phyloP scores from a whole-genome alignment of 2,329 filamentous ascomycete genomes.

The Aspergillus tanneri region DNA sequence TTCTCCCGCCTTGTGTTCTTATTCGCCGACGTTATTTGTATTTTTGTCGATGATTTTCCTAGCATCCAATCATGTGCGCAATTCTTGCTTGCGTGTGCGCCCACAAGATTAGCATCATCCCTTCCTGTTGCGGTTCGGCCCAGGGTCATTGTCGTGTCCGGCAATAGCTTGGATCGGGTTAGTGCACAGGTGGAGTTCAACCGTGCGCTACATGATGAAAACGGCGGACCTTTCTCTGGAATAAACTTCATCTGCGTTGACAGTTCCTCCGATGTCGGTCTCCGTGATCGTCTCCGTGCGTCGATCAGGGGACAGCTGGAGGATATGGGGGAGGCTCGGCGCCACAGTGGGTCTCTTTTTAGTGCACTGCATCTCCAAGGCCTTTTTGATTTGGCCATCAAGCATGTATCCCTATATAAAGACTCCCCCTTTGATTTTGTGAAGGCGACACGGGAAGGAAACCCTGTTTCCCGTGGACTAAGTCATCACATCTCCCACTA shows the following conservation, averaged over 20 bases:
- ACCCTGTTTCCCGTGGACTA: slow-evolving; percentile 3
- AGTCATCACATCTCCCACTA: slow-evolving; percentile 14
- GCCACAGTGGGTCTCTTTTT: neutral
- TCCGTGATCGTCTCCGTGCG: neutral
- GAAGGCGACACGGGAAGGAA: slow-evolving; percentile 10
- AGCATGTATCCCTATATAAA: neutral
- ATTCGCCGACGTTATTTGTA: slow-evolving; percentile 24
- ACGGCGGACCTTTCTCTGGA: neutral
- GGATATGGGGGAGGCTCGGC: slow-evolving; percentile 1
- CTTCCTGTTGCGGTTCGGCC: neutral
- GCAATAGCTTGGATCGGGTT: neutral
- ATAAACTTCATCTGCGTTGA: neutral
- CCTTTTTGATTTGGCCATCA: slow-evolving; percentile 10
- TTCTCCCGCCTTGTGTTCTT: slow-evolving; percentile 22
- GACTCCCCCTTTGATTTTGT: slow-evolving; percentile 9
- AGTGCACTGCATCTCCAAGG: slow-evolving; percentile 1
- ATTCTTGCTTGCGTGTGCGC: slow-evolving; percentile 9
- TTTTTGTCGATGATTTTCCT: slow-evolving; percentile 19
- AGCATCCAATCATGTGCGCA: slow-evolving; percentile 7
- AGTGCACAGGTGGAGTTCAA: neutral
- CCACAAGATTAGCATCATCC: slow-evolving; percentile 4
- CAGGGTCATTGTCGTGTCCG: slow-evolving; percentile 1
- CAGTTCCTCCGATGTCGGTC: neutral
- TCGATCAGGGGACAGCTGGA: slow-evolving; percentile 3
- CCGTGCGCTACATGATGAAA: neutral